These are phyloP conservation scores for Saccharomycopsis sp. DNA, from an alignment of 805 yeast species.

Conservation along the genomic window DNA sequence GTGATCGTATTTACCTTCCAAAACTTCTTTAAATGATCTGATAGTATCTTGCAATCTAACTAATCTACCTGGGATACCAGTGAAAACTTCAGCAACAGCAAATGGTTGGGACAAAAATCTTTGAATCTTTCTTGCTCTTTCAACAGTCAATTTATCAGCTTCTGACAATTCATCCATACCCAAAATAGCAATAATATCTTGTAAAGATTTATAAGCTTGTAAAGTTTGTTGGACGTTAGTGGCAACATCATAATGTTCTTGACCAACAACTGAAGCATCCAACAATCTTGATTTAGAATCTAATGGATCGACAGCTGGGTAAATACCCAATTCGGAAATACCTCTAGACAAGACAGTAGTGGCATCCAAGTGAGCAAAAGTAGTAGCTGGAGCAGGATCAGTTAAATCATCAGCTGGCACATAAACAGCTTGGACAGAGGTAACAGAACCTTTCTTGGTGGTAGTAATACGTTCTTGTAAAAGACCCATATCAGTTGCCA, in stretches of 20 bases:
- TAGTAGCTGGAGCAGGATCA: conserved; percentile 99
- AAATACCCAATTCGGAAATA: conserved; percentile 99
- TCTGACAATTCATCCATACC: conserved; percentile 99
- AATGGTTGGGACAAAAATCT: conserved; percentile 99
- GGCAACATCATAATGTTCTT: conserved; percentile 97
- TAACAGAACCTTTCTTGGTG: conserved; percentile 99
- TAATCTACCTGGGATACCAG: conserved; percentile 98
- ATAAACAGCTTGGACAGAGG: conserved; percentile 99
- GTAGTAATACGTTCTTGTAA: conserved; percentile 99
- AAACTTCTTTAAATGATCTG: conserved; percentile 90
- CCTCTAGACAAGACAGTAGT: conserved; percentile 99
- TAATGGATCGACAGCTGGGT: conserved; percentile 99
- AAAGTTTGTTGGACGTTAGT: conserved; percentile 94
- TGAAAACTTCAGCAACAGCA: conserved; percentile 99
- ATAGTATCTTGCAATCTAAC: conserved; percentile 96
- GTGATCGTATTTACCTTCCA: conserved; percentile 97
- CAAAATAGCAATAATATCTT: conserved; percentile 99
- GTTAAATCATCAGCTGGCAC: conserved; percentile 99
- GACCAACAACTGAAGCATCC: conserved; percentile 95
- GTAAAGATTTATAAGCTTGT: conserved; percentile 99
- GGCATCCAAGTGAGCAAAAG: conserved; percentile 99
- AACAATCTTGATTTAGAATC: conserved; percentile 98
- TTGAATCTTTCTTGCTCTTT: conserved; percentile 99
- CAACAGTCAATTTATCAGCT: conserved; percentile 97
- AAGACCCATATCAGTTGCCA: conserved; percentile 99